These are phyloP conservation scores for Paramecium sonneborni DNA, from an alignment of 73 alveolate genomes.

Conservation along the genomic window DNA sequence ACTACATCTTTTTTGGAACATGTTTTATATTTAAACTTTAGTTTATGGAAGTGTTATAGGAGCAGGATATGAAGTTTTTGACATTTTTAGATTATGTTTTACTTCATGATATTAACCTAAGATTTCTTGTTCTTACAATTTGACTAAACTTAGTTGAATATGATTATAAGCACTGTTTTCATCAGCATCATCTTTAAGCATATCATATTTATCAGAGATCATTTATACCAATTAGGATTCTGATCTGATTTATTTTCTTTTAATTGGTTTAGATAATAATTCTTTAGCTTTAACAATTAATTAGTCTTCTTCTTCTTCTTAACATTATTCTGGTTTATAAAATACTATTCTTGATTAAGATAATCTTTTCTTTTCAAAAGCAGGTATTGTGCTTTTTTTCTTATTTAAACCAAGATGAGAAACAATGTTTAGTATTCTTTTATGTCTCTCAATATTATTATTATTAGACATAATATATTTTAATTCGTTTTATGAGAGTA, in stretches of 20 bases:
- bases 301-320: not conserved
- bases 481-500: slow-evolving; percentile 5
- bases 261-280: not conserved
- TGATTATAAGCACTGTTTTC: slow-evolving; percentile 32
- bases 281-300: not conserved
- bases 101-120: not conserved
- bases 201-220: not conserved
- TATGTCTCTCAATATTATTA: slow-evolving; percentile 43
- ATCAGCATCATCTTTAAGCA: not conserved
- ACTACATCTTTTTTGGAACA: slow-evolving; percentile 2
- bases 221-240: not conserved
- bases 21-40: not conserved
- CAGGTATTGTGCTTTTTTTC: not conserved
- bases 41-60: not conserved
- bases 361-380: slow-evolving; percentile 12
- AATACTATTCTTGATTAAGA: not conserved
- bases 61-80: not conserved
- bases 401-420: slow-evolving; percentile 23
- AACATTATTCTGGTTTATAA: not conserved
- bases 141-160: not conserved
- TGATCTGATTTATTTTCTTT: not conserved
- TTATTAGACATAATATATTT: not conserved
- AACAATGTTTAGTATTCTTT: slow-evolving; percentile 29
- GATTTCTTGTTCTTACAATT: slow-evolving; percentile 9
- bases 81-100: not conserved